These are phyloP conservation scores for Heteromeles arbutifolia DNA, from an alignment of 306 rosid species.

Conservation along the genomic window DNA sequence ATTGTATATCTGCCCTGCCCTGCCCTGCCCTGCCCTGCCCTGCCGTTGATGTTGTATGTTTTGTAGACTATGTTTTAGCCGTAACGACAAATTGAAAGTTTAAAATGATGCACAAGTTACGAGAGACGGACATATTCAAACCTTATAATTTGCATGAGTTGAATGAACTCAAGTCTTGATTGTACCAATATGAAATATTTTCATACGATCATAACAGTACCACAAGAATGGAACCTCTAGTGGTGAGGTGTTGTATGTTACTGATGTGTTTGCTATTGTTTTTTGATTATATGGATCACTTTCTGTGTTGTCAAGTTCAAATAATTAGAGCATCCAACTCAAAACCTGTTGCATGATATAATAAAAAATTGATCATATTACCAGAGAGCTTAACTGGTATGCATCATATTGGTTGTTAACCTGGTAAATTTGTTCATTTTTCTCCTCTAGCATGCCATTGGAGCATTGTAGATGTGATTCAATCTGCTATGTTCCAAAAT, in stretches of 20 bases:
- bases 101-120: neutral
- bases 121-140: neutral
- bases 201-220: neutral
- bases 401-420: neutral
- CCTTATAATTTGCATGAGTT: neutral
- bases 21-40: too few species aligned
- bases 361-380: neutral
- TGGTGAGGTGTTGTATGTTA: neutral
- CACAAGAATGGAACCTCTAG: neutral
- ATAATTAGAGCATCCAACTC: neutral
- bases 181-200: neutral
- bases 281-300: neutral
- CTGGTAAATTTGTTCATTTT: neutral
- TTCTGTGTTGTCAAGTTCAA: neutral
- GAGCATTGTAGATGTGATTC: neutral
- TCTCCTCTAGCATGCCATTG: neutral
- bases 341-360: neutral
- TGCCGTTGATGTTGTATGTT: neutral
- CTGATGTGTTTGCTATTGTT: neutral
- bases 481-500: neutral
- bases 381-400: neutral
- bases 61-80: neutral
- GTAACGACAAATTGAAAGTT: neutral
- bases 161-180: neutral
- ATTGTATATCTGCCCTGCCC: neutral